Evolutionary conservation across 108 stramenopile genomes (phyloP), one percentile per base, ranked within the genome.

Genomic region (Nannochloropsis oceanica): DNA sequence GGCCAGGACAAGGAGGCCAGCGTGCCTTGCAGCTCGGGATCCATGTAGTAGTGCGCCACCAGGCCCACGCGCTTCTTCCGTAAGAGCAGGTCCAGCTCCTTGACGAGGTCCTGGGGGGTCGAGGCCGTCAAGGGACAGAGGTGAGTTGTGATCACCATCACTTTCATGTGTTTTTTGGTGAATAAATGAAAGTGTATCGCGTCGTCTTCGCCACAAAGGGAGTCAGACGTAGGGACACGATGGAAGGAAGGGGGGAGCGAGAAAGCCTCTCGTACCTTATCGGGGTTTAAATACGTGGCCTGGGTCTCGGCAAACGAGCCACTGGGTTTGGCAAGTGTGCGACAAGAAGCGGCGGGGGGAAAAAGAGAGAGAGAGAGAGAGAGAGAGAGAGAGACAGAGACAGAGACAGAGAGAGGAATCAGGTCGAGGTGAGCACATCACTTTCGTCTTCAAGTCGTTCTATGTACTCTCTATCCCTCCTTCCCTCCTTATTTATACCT

Each of bases 41-140:
- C 97, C 97, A 97, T 97, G 92, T 97, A 97, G 86, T 95, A 97
- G 84, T 97, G 97, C 12, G 96, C 97, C 14, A 96, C 96, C 83
- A 97, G 92, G 27, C 96, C 95, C 85, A 95, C 92, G 46, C 96
- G 93, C 26, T 91, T 89, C 24, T 87, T 80, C 26, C 92, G 44
- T 42, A 97, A 90, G 13, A 85, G 85, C 44, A 86, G 86, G 25
- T 92, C 84, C 20, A 96, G 85, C 8, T 85, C 84, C 20, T 86
- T 88, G 59, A 97, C 95, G 18, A 90, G 84, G 0, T 92, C 90
- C 25, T 73, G 73, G 5, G 73, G 73, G 22, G 73, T 1, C 5
- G 73, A 7, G 3, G 73, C 22, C 73, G 73, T 20, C 1, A n/a
- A n/a, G 73, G 22, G 73, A n/a, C 1, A n/a, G 73, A 2, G 5